Percentiles rank a stretch among this genome's conserved stretches.
Conservation (phyloP, 495 filamentous ascomycete species). For the Barbatosphaeria neglecta region DNA sequence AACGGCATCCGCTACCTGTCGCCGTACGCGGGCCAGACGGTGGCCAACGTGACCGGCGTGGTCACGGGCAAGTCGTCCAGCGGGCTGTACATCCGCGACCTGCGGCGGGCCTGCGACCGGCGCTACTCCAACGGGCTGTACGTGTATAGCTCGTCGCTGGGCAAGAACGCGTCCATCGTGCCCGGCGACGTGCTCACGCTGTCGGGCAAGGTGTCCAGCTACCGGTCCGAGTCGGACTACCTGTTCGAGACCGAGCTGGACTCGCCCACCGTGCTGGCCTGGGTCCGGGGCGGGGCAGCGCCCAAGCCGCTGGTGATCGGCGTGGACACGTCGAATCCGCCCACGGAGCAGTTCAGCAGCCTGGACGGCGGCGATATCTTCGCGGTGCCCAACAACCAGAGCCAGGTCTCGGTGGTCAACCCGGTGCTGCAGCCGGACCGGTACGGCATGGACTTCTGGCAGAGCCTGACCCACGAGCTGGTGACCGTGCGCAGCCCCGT, state of each 20-base stretch:
- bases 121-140: constrained; percentile 42
- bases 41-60: constrained; percentile 44
- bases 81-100: constrained; percentile 45
- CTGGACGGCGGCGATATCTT: constrained; percentile 46
- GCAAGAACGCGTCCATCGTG: constrained; percentile 24
- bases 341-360: constrained; percentile 36
- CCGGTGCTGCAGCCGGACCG: constrained; percentile 37
- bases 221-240: constrained; percentile 36
- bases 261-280: constrained; percentile 29
- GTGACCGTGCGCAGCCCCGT: constrained; percentile 38
- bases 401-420: constrained; percentile 40
- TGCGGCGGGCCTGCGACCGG: constrained; percentile 30
- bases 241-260: constrained; percentile 47
- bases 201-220: constrained; percentile 43
- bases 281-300: constrained; percentile 31
- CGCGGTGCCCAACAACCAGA: constrained; percentile 39
- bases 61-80: constrained; percentile 46
- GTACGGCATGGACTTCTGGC: constrained; percentile 56
- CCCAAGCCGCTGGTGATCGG: constrained; percentile 44
- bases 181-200: constrained; percentile 48
- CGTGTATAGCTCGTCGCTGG: constrained; percentile 34
- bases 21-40: constrained; percentile 33
- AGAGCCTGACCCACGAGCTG: constrained; percentile 46
- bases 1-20: constrained; percentile 51
- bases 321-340: constrained; percentile 33